Evolutionary conservation across 73 alveolate species (phyloP).

Genomic region (Tetrahymena malaccensis): DNA sequence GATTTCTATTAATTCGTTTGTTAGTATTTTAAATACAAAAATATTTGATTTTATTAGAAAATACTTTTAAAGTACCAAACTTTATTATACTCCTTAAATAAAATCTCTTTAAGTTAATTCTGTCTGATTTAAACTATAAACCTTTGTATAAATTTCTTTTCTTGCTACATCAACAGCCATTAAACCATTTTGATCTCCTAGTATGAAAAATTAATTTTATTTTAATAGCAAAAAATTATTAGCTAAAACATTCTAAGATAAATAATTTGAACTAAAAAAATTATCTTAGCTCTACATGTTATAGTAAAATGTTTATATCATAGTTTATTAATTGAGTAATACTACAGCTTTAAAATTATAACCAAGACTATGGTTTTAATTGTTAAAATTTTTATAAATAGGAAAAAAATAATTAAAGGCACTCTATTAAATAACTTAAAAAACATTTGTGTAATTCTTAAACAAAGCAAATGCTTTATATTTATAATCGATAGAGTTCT

Average conservation of each 20-base stretch:
- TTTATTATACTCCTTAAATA: not conserved
- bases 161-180: not conserved
- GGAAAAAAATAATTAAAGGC: not conserved
- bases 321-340: too few species aligned
- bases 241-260: not conserved
- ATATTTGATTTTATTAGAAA: not conserved
- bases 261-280: not conserved
- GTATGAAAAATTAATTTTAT: not conserved
- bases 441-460: not conserved
- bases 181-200: not conserved
- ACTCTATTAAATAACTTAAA: not conserved
- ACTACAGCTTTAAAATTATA: too few species aligned
- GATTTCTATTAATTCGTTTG: not conserved
- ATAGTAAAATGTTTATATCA: not conserved
- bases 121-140: not conserved
- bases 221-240: not conserved
- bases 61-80: not conserved
- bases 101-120: not conserved
- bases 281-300: not conserved
- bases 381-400: not conserved
- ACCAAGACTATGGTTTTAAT: not conserved
- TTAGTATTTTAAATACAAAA: not conserved
- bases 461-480: not conserved
- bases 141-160: not conserved
- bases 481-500: not conserved